A percentile compares a stretch with the other conserved stretches of the same genome.
Conservation (phyloP, 1,284 basidiomycete genomes). For the Ceratobasidium papillatum region DNA sequence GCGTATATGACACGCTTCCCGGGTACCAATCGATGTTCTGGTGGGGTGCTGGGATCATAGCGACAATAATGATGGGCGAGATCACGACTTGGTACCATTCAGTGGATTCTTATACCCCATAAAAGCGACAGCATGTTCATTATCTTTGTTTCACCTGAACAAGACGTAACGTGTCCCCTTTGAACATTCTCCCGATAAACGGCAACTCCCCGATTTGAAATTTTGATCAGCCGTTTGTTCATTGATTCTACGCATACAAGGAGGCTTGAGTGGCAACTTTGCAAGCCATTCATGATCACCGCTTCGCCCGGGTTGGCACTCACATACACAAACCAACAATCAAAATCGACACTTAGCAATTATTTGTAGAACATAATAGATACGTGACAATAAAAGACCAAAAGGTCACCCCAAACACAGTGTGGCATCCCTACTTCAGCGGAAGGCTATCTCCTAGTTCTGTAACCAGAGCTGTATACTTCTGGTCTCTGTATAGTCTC, state of each 20-base stretch:
- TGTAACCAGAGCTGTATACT: neutral
- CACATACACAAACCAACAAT: too few species aligned
- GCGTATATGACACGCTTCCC: neutral
- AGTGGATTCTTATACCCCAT: neutral
- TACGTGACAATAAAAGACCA: too few species aligned
- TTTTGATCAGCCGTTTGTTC: neutral
- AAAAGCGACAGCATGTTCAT: neutral
- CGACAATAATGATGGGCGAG: neutral
- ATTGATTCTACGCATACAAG: neutral
- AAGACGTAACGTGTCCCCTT: conserved; percentile 9
- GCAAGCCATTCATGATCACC: too few species aligned
- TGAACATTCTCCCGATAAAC: neutral
- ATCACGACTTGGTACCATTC: neutral
- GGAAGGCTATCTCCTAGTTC: neutral
- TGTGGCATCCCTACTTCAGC: too few species aligned
- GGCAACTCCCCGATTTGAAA: neutral
- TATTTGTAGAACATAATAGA: too few species aligned
- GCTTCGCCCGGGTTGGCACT: too few species aligned
- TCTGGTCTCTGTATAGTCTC: neutral
- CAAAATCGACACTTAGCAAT: too few species aligned
- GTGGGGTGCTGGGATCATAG: conserved; percentile 22
- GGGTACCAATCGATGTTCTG: conserved; percentile 11
- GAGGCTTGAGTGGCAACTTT: neutral
- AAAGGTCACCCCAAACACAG: too few species aligned
- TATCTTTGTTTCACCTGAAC: conserved; percentile 2